A percentile compares a stretch with the other conserved stretches of the same genome.
These are phyloP conservation scores for Cutaneotrichosporon mucoides DNA, from an alignment of 1,284 basidiomycete genomes.

Conservation along the genomic window DNA sequence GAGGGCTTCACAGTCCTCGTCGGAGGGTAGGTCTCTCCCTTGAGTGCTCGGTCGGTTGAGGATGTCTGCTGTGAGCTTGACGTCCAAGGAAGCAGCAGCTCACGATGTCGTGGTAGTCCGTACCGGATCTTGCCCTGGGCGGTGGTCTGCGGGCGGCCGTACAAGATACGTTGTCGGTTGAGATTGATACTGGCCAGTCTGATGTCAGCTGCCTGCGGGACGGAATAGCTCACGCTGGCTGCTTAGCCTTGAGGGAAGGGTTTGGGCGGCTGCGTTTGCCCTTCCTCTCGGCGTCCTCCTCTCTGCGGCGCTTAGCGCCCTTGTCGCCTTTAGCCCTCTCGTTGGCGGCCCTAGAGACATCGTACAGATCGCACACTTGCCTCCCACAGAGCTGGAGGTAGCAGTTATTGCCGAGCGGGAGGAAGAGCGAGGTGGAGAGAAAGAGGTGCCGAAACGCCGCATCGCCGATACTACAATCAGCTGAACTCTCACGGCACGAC, in stretches of 20 bases:
- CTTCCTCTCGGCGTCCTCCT: neutral
- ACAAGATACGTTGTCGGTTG: slow-evolving; percentile 34
- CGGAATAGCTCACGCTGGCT: neutral
- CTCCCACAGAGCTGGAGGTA: slow-evolving; percentile 51
- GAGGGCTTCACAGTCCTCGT: slow-evolving; percentile 6
- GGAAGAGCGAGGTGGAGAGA: slow-evolving; percentile 48
- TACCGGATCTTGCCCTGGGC: slow-evolving; percentile 17
- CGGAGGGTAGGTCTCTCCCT: neutral
- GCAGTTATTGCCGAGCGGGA: slow-evolving; percentile 50
- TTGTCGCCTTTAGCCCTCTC: neutral
- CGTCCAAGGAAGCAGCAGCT: neutral
- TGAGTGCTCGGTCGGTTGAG: slow-evolving; percentile 23
- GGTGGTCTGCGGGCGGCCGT: slow-evolving; percentile 32
- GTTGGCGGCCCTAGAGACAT: neutral
- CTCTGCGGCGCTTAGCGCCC: slow-evolving; percentile 14
- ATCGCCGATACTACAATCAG: slow-evolving; percentile 45
- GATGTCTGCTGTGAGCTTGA: slow-evolving; percentile 31
- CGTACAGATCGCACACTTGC: slow-evolving; percentile 34
- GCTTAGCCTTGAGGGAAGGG: neutral
- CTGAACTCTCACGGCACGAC: neutral
- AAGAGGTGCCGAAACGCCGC: slow-evolving; percentile 50
- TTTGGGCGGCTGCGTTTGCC: neutral
- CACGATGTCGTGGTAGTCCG: slow-evolving; percentile 43
- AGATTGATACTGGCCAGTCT: slow-evolving; percentile 6
- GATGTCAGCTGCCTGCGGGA: neutral